Conservation (phyloP, 805 yeast species). For the Kuraishia cidri region DNA sequence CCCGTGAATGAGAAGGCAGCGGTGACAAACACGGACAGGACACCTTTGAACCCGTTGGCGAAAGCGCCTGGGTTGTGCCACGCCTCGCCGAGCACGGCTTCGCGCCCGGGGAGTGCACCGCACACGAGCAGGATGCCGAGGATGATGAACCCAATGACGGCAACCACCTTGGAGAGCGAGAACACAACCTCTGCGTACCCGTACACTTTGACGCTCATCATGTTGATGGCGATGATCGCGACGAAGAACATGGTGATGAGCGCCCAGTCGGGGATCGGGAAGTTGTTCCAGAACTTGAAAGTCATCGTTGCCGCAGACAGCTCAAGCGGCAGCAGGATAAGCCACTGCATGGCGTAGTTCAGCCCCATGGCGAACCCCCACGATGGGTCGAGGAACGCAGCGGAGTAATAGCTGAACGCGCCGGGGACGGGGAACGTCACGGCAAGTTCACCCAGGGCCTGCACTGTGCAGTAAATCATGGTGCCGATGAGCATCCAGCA, state of each 20-base stretch:
- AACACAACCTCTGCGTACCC: constrained; percentile 47
- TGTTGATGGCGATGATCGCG: constrained; percentile 35
- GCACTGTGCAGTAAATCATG: constrained; percentile 50
- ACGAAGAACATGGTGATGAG: constrained; percentile 43
- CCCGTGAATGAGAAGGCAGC: constrained; percentile 50
- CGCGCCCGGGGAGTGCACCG: constrained; percentile 38
- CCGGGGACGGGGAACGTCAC: constrained; percentile 57
- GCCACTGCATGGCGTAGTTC: constrained; percentile 46
- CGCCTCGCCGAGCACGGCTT: constrained; percentile 33
- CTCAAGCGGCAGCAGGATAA: constrained; percentile 41
- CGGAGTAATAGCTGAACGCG: constrained; percentile 53
- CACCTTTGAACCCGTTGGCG: constrained; percentile 40
- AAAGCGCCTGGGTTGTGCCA: constrained; percentile 36
- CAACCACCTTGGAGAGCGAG: constrained; percentile 36
- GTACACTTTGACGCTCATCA: constrained; percentile 46
- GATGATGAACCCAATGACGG: constrained; percentile 45
- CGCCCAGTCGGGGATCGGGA: constrained; percentile 33
- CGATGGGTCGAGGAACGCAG: constrained; percentile 50
- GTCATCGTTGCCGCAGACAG: constrained; percentile 46
- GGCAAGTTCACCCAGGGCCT: constrained; percentile 53
- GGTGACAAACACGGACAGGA: constrained; percentile 43
- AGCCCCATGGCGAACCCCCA: constrained; percentile 58
- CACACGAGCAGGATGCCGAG: constrained; percentile 38
- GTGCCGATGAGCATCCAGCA: constrained; percentile 46
- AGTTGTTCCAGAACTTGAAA: constrained; percentile 35